Conservation (phyloP, 495 filamentous ascomycete genomes). For the Aspergillus cavernicola region DNA sequence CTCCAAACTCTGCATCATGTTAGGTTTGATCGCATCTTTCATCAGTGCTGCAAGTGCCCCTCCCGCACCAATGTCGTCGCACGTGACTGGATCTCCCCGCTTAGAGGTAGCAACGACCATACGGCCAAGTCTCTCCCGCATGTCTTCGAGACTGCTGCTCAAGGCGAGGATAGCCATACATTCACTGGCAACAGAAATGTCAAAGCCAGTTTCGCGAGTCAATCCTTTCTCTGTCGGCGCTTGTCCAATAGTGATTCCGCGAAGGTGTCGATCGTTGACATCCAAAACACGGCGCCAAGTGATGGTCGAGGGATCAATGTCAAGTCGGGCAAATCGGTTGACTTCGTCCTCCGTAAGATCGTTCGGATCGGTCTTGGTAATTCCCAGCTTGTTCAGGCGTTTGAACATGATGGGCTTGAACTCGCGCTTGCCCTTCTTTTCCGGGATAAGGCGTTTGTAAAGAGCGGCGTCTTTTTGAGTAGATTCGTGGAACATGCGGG, state of each 20-base stretch:
- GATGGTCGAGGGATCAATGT: conserved; percentile 95
- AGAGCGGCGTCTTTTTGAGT: conserved; percentile 89
- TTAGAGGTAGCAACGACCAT: conserved; percentile 94
- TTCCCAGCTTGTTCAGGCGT: conserved; percentile 88
- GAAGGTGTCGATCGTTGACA: conserved; percentile 92
- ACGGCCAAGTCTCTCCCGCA: conserved; percentile 88
- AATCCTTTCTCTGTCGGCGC: conserved; percentile 87
- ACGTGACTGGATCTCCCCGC: conserved; percentile 86
- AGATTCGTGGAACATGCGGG: conserved; percentile 94
- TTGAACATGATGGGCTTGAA: conserved; percentile 90
- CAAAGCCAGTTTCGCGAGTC: conserved; percentile 82
- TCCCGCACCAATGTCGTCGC: conserved; percentile 89
- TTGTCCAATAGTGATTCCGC: conserved; percentile 80
- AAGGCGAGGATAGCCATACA: conserved; percentile 98
- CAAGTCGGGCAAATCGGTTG: conserved; percentile 78
- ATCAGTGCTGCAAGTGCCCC: conserved; percentile 92
- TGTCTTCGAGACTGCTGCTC: conserved; percentile 80
- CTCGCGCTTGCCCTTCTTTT: conserved; percentile 80
- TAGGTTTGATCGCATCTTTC: conserved; percentile 98
- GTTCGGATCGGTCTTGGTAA: conserved; percentile 89
- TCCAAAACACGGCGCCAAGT: conserved; percentile 96
- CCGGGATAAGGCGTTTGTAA: conserved; percentile 83
- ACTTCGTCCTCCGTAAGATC: conserved; percentile 89
- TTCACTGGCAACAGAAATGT: conserved; percentile 95
- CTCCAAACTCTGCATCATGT: conserved; percentile 97